phyloP scores from a whole-genome alignment of 768 basidiomycete species.

The Boletales sp. region DNA sequence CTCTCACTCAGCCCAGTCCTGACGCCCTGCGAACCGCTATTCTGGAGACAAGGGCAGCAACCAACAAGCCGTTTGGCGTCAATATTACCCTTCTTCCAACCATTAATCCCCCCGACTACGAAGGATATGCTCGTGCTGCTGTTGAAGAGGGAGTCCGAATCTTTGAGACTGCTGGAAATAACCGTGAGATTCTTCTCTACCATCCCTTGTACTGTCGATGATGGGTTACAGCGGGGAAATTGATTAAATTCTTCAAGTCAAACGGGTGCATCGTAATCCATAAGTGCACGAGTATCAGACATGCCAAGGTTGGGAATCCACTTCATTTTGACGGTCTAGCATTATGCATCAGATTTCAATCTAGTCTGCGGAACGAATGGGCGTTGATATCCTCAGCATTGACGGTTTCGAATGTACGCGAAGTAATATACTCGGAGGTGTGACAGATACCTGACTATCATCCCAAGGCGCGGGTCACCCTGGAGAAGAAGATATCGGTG shows the following conservation, averaged over 20 bases:
- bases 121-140: conserved; percentile 74
- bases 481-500: conserved; percentile 92
- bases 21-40: conserved; percentile 80
- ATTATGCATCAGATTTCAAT: neutral
- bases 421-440: neutral
- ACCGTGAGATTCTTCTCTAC: conserved; percentile 48
- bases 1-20: conserved; percentile 83
- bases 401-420: conserved; percentile 86
- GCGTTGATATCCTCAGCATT: conserved; percentile 86
- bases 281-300: conserved; percentile 85
- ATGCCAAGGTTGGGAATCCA: conserved; percentile 60
- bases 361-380: conserved; percentile 64
- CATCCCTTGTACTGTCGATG: neutral
- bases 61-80: conserved; percentile 77
- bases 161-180: conserved; percentile 92
- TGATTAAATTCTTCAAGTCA: conserved; percentile 82
- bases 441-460: conserved; percentile 5
- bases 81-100: conserved; percentile 85
- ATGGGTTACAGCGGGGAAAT: conserved; percentile 54
- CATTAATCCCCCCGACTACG: conserved; percentile 90
- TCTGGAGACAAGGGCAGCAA: conserved; percentile 65
- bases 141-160: conserved; percentile 86
- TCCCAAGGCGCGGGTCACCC: conserved; percentile 85
- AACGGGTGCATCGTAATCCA: conserved; percentile 78
- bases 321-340: neutral